A percentile compares a stretch with the other conserved stretches of the same genome.
phyloP scores from a whole-genome alignment of 768 basidiomycete species.

The Pisolithus albus region DNA sequence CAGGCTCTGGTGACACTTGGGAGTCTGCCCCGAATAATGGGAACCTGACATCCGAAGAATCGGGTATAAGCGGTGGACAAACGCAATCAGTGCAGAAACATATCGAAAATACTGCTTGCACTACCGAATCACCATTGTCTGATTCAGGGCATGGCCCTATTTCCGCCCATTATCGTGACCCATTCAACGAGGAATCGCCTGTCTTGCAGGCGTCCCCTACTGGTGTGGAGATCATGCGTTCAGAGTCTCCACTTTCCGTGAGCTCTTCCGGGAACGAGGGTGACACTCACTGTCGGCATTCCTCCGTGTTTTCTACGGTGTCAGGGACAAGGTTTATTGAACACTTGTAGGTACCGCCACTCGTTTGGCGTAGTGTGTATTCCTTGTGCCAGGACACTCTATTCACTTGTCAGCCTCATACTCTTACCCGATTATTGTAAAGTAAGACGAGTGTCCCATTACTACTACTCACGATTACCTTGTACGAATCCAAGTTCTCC shows the following conservation, averaged over 20 bases:
- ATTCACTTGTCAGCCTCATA: neutral
- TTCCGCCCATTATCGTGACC: constrained; percentile 11
- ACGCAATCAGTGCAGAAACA: constrained; percentile 2
- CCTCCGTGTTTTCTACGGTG: constrained; percentile 16
- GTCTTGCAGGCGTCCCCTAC: constrained; percentile 1
- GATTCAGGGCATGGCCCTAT: constrained; percentile 13
- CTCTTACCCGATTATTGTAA: neutral
- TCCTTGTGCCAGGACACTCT: neutral
- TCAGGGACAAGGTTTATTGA: constrained; percentile 49
- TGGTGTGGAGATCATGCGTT: constrained; percentile 8
- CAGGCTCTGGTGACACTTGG: constrained; percentile 45
- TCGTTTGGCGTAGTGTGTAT: neutral
- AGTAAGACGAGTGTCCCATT: neutral
- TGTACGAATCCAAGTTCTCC: no score
- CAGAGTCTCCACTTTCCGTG: constrained; percentile 27
- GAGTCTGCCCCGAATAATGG: constrained; percentile 26
- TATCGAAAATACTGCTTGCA: constrained; percentile 1
- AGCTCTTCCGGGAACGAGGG: constrained; percentile 16
- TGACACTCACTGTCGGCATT: constrained; percentile 13
- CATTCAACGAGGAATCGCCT: constrained; percentile 14
- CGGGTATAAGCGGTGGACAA: neutral
- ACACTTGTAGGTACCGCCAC: constrained; percentile 13
- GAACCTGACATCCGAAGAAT: neutral
- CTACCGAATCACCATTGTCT: constrained; percentile 23
- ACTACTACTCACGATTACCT: no score